Evolutionary conservation across 2,329 filamentous ascomycete genomes (phyloP), one percentile per base, ranked within the genome.

Genomic region (Xylariaceae sp.): DNA sequence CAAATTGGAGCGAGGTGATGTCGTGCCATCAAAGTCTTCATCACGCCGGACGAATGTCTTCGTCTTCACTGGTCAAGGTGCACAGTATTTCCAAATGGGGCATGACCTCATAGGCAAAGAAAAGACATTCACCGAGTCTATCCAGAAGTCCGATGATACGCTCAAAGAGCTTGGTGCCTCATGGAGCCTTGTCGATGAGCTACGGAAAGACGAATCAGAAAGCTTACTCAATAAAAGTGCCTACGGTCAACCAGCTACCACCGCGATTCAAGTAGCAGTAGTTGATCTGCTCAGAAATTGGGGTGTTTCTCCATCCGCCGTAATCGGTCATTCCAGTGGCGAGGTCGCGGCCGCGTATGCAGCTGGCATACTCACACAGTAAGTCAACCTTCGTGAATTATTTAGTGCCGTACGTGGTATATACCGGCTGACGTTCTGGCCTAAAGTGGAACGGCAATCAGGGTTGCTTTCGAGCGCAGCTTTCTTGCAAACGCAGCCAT

Each of bases 61-160:
- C 40, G 61, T 68, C 1, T 69, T 69, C 49, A 66, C 64, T 2
- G 63, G 63, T 11, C 62, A 65, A 31, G 63, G 63, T 4, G 62
- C 62, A 0, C 63, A 65, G 19, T 63, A 58, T 46, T 31, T 42
- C 6, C 48, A 17, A 10, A 65, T 62, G 63, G 63, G 59, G 1
- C n/a, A 47, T 6, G 56, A 58, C 19, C 48, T 65, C 1, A 12
- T 66, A n/a, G n/a, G n/a, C 4, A 36, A 40, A 2, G 62, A 62
- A 17, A 55, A 62, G 1, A 50, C 59, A 11, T 64, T 61, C 39
- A 14, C 17, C 1, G 36, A 42, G 1, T 31, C 56, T 1, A 31
- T 63, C 2, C 10, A 50, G 5, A 44, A 51, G 31, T 22, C 51
- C 9, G 59, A 57, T 2, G 14, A n/a, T 1, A 9, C 31, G 44